Evolutionary conservation across 2,329 filamentous ascomycete genomes (phyloP).

Genomic region (Aureobasidium zeae): DNA sequence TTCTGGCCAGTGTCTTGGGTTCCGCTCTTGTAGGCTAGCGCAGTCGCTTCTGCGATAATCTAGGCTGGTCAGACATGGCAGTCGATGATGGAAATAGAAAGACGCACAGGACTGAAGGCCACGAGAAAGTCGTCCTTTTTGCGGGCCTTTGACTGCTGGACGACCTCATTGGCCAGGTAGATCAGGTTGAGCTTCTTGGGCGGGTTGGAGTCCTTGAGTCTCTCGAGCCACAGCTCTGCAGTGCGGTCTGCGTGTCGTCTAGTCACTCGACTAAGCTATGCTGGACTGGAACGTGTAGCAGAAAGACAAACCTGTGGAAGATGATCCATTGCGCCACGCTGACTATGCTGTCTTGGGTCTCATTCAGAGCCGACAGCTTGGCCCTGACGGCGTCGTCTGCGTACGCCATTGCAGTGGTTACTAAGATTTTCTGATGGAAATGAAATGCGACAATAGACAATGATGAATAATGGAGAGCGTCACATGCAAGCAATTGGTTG

Average conservation of each 20-base stretch:
- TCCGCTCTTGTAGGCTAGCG: conserved; percentile 83
- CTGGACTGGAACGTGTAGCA: not conserved
- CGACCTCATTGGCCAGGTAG: conserved; percentile 94
- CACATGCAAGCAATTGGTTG: not conserved
- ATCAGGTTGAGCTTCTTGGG: conserved; percentile 82
- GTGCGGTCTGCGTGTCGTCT: conserved; percentile 90
- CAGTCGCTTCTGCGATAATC: conserved; percentile 82
- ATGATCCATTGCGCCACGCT: conserved; percentile 98
- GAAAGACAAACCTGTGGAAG: conserved; percentile 69
- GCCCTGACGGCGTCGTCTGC: conserved; percentile 91
- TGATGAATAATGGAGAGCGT: not conserved
- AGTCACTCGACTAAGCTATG: conserved; percentile 5
- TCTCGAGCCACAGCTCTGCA: conserved; percentile 82
- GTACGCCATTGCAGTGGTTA: conserved; percentile 86
- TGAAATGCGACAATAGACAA: no score
- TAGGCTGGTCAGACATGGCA: conserved; percentile 21
- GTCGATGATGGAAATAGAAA: not conserved
- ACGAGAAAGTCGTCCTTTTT: conserved; percentile 86
- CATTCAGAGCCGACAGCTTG: conserved; percentile 89
- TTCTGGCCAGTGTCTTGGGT: conserved; percentile 80
- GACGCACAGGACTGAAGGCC: conserved; percentile 67
- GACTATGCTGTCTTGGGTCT: conserved; percentile 94
- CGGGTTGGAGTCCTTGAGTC: conserved; percentile 78
- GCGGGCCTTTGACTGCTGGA: conserved; percentile 88
- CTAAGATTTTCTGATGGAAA: no score